phyloP scores from a whole-genome alignment of 768 basidiomycete species.

The Zangia roseola region DNA sequence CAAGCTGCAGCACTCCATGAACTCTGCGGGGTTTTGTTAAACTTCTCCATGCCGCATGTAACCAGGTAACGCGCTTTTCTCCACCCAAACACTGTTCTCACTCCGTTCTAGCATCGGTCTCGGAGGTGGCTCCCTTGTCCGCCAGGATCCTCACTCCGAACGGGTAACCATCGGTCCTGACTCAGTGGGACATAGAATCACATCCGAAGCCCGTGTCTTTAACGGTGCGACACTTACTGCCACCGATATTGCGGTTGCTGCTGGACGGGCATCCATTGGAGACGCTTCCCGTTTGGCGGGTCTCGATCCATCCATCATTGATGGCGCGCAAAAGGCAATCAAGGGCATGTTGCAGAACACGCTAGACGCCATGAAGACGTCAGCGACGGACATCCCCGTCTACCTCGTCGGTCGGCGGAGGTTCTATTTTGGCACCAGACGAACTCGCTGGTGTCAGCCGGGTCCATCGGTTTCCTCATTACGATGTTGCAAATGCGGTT shows the following conservation, averaged over 20 bases:
- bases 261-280: conserved; percentile 32
- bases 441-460: conserved; percentile 50
- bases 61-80: conserved; percentile 28
- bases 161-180: conserved; percentile 59
- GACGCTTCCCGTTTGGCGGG: conserved; percentile 22
- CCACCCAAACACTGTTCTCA: background rate
- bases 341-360: conserved; percentile 44
- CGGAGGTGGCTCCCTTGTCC: conserved; percentile 61
- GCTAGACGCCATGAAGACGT: conserved; percentile 66
- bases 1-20: conserved; percentile 64
- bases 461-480: conserved; percentile 49
- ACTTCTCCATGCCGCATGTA: conserved; percentile 61
- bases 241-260: conserved; percentile 56
- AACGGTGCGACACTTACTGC: conserved; percentile 57
- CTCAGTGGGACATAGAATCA: conserved; percentile 58
- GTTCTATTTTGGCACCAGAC: conserved; percentile 56
- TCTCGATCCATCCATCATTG: conserved; percentile 26
- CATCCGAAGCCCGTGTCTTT: conserved; percentile 51
- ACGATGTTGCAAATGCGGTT: conserved; percentile 61
- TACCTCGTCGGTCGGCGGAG: conserved; percentile 70
- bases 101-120: conserved; percentile 48
- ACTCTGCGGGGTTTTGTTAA: conserved; percentile 58
- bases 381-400: conserved; percentile 52
- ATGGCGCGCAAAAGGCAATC: conserved; percentile 40
- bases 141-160: conserved; percentile 30